phyloP scores from a whole-genome alignment of 352 stramenopile genomes.

The Globisporangium spinosum region DNA sequence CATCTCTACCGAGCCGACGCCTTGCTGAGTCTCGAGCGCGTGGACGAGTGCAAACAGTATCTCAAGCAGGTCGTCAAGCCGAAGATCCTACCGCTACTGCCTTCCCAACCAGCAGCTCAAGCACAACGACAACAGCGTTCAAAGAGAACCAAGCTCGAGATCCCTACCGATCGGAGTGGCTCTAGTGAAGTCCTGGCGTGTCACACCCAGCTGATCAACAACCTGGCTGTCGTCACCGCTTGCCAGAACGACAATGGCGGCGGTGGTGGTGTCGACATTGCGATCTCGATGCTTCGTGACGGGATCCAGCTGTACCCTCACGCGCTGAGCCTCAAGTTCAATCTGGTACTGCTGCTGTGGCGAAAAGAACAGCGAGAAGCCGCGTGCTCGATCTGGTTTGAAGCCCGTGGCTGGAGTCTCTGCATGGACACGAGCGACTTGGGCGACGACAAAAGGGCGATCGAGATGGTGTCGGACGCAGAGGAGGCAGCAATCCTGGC shows the following conservation, averaged over 20 bases:
- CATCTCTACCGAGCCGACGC: conserved; percentile 63
- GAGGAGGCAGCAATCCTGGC: conserved; percentile 30
- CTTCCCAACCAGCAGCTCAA: background rate
- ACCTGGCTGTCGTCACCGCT: conserved; percentile 52
- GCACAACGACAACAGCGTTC: conserved; percentile 5
- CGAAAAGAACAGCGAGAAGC: conserved; percentile 36
- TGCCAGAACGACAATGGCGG: conserved; percentile 24
- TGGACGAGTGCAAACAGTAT: conserved; percentile 49
- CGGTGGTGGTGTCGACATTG: conserved; percentile 26
- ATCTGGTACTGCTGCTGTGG: conserved; percentile 76
- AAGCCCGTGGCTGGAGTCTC: conserved; percentile 52
- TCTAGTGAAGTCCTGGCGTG: conserved; percentile 29
- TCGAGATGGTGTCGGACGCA: conserved; percentile 16
- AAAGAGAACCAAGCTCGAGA: background rate
- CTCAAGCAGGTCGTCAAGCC: conserved; percentile 35
- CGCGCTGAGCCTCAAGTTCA: conserved; percentile 54
- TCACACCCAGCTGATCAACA: conserved; percentile 70
- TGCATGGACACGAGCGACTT: conserved; percentile 29
- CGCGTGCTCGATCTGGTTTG: conserved; percentile 65
- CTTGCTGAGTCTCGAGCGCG: conserved; percentile 68
- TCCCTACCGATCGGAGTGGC: background rate
- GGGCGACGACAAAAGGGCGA: conserved; percentile 17
- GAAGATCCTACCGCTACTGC: conserved; percentile 11
- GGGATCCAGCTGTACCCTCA: conserved; percentile 38
- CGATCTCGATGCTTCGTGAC: conserved; percentile 41